These are phyloP conservation scores for Aurifilum marmelostoma DNA, from an alignment of 2,329 filamentous ascomycete species.

Conservation along the genomic window DNA sequence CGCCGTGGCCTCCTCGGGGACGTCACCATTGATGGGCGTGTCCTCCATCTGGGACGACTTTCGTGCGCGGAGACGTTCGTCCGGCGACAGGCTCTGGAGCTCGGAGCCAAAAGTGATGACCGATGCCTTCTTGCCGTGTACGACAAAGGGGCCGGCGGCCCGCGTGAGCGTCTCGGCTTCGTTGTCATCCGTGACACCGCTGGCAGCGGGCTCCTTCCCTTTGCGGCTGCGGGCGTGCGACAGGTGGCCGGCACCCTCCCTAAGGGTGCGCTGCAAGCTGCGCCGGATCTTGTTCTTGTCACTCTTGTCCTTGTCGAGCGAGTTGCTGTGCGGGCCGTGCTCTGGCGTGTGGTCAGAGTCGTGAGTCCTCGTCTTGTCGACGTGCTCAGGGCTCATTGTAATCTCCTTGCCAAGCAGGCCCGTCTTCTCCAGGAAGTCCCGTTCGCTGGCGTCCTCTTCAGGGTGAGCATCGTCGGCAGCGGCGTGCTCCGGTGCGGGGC, in stretches of 20 bases:
- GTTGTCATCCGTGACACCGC: slow-evolving; percentile 57
- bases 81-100: slow-evolving; percentile 75
- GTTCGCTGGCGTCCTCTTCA: slow-evolving; percentile 68
- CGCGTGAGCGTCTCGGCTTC: slow-evolving; percentile 72
- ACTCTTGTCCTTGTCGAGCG: slow-evolving; percentile 53
- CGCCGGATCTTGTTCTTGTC: slow-evolving; percentile 75
- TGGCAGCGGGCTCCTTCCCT: slow-evolving; percentile 72
- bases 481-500: slow-evolving; percentile 37
- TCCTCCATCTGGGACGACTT: slow-evolving; percentile 49
- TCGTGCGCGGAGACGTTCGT: slow-evolving; percentile 70
- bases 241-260: slow-evolving; percentile 73
- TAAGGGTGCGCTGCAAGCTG: slow-evolving; percentile 85
- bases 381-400: slow-evolving; percentile 47
- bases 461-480: slow-evolving; percentile 42
- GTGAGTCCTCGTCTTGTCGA: slow-evolving; percentile 43
- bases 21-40: slow-evolving; percentile 13
- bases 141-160: slow-evolving; percentile 85
- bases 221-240: slow-evolving; percentile 74
- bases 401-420: slow-evolving; percentile 60
- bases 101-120: slow-evolving; percentile 97
- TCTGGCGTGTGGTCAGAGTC: slow-evolving; percentile 46
- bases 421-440: slow-evolving; percentile 67
- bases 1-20: slow-evolving; percentile 38
- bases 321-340: slow-evolving; percentile 30
- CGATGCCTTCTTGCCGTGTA: slow-evolving; percentile 97